Percentiles rank a stretch among this genome's conserved stretches.
Conservation (phyloP, 768 basidiomycete genomes). For the Fistulinella prunicolor region DNA sequence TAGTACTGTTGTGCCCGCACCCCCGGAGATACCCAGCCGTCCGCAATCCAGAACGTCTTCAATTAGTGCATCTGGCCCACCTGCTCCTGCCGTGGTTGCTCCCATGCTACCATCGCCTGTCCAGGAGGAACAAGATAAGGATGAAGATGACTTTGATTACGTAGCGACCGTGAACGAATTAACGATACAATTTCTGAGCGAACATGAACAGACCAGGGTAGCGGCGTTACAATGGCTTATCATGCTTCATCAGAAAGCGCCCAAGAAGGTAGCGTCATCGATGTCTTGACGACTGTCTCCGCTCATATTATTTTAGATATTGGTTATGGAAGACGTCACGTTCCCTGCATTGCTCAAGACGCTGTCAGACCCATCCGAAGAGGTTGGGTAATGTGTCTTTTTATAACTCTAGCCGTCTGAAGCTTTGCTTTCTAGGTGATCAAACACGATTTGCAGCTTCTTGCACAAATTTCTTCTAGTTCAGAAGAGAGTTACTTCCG, state of each 20-base stretch:
- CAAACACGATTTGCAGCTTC: constrained; percentile 91
- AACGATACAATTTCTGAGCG: constrained; percentile 91
- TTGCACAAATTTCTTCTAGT: constrained; percentile 94
- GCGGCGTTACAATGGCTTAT: constrained; percentile 97
- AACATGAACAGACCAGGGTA: constrained; percentile 94
- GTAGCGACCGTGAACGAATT: constrained; percentile 89
- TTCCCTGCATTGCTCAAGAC: constrained; percentile 96
- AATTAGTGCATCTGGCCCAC: constrained; percentile 37
- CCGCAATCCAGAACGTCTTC: constrained; percentile 62
- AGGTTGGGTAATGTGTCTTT: constrained; percentile 44
- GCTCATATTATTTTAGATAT: constrained; percentile 52
- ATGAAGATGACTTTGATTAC: constrained; percentile 83
- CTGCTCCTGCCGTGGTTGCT: constrained; percentile 31
- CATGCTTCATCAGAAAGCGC: constrained; percentile 98
- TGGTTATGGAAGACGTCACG: constrained; percentile 95
- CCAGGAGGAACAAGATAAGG: constrained; percentile 44
- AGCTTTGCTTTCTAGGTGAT: constrained; percentile 61
- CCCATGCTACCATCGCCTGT: constrained; percentile 29
- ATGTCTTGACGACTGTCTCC: neutral
- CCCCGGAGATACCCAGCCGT: constrained; percentile 44
- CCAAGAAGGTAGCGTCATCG: constrained; percentile 67
- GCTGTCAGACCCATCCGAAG: constrained; percentile 93
- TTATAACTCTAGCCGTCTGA: neutral
- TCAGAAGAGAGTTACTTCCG: constrained; percentile 97
- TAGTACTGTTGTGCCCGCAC: constrained; percentile 18